Evolutionary conservation across 1,284 basidiomycete genomes (phyloP), one percentile per base, ranked within the genome.

Genomic region (Ganoderma sp.): DNA sequence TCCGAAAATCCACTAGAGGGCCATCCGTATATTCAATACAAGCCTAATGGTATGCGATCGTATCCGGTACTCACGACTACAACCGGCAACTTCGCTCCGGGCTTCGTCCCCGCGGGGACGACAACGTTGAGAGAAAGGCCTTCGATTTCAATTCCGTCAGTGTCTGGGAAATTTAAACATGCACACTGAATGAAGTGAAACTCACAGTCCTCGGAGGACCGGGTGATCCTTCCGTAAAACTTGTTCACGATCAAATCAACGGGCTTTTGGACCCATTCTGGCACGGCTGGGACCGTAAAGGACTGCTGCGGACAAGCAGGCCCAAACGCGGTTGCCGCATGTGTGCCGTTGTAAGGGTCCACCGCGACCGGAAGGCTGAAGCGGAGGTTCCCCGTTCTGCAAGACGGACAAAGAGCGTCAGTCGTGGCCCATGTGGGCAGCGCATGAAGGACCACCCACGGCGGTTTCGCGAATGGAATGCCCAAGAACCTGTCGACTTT

Each of bases 1-100:
- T 73, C 86, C 87, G 65, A 80, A 86, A 48, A 88, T 84, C 85
- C 85, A 88, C 85, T 87, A 64, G 0, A 22, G 12, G 48, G 22
- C 3, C 12, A 32, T 25, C 5, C 41, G 50, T n/a, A 9, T 39
- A 28, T 48, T 63, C 15, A 52, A 22, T 52, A 41, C 48, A 50
- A 63, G 61, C 17, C n/a, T 34, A 15, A 22, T 15, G 32, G 28
- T 22, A 39, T 52, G 50, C 50, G 34, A 37, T 34, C 28, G 14
- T 15, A 19, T 6, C 32, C 6, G 12, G 22, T 52, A 58, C 65
- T 67, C 54, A 67, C 65, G n/a, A 67, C 65, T 8, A 43, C 71
- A 1, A 72, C 69, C 32, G 71, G 71, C 50, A 72, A 28, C 37
- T 69, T 70, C 14, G 69, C 71, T 12, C 56, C 62, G 1, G 71